Evolutionary conservation across 106 monocot species (phyloP), one percentile per base, ranked within the genome.

Genomic region (Dendrobium nobile): DNA sequence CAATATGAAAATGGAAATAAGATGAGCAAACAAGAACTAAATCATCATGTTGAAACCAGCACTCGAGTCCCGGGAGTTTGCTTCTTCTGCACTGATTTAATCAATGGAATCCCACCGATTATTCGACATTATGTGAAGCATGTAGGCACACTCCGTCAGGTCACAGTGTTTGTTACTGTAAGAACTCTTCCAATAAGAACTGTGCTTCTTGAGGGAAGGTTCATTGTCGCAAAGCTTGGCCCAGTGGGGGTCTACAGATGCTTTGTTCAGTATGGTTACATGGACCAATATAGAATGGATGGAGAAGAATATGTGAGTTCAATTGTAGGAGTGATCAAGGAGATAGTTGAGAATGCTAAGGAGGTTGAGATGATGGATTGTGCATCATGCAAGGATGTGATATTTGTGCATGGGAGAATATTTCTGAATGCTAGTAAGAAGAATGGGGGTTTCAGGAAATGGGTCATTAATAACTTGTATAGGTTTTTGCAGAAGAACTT

Each of bases 401-500:
- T 85, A 8, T 88, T 88, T 56, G 83, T 91, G 18, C 37, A 82
- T 17, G 91, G 91, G 17, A 88, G 88, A 55, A 77, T 76, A 27
- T 73, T 88, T 54, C 77, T 91, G n/a, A 83, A 82, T 77, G 72
- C 77, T 8, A 54, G 84, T 2, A 64, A 22, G 0, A 55, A 51
- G 5, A 47, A 47, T 47, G 84, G 84, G 10, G 64, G 80, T 19
- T 85, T 84, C 19, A 59, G 20, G 54, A 26, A 44, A 16, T 68
- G 79, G 40, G 42, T 82, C 1, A 84, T 90, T 15, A 55, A 85
- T 5, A 81, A 59, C 20, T 40, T 88, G 9, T 88, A 88, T 22
- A 84, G 88, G 67, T 88, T 91, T 74, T 20, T 91, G 79, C 91
- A 91, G 79, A 91, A 88, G 74, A 91, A 91, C 78, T 91, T 81